Base-by-base conservation (phyloP, 2,329 filamentous ascomycete genomes). In the Penicillium sp. region DNA sequence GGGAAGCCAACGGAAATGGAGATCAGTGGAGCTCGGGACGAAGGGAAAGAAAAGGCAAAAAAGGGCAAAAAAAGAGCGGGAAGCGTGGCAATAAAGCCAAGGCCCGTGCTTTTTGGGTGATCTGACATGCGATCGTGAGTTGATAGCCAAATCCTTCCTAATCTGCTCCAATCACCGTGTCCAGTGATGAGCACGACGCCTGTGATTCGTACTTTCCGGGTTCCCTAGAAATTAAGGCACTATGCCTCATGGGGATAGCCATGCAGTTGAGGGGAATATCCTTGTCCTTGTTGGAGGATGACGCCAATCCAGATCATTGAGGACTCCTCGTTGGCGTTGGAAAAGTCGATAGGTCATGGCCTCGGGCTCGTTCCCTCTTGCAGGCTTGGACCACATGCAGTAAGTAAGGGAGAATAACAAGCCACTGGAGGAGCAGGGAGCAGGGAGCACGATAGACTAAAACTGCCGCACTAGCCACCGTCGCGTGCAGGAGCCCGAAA, bases 61-160 rank as follows among this genome's bases (percentile, higher is more conserved):
- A 39, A 23, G 23, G 33, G n/a, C 32, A 18, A 45, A 7, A 18
- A 18, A 18, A 18, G 15, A 24, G n/a, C 25, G 7, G 29, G 33
- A 38, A 20, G 35, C 52, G 55, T 57, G 55, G 55, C 50, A 55
- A 57, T 57, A 57, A n/a, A 23, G 15, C 15, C 12, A 29, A 49
- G 53, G 49, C 45, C 54, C 52, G 54, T 56, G 54, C 54, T 52
- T 29, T n/a, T 18, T 18, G 18, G 24, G 44, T 23, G 56, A 60
- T 60, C 57, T 60, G 57, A 59, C 57, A 57, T 32, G 46, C 42
- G 52, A 55, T 57, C 52, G 50, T 59, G 52, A 49, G 42, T 15
- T 29, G 39, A 37, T 50, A 41, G 32, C 25, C 47, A 33, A 49
- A 43, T 51, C 49, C 49, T 50, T 54, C 49, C 47, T 46, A 40